Percentiles rank a stretch among this genome's conserved stretches.
phyloP scores from a whole-genome alignment of 176 grass and related monocot genomes.

The Triticum dicoccoides region DNA sequence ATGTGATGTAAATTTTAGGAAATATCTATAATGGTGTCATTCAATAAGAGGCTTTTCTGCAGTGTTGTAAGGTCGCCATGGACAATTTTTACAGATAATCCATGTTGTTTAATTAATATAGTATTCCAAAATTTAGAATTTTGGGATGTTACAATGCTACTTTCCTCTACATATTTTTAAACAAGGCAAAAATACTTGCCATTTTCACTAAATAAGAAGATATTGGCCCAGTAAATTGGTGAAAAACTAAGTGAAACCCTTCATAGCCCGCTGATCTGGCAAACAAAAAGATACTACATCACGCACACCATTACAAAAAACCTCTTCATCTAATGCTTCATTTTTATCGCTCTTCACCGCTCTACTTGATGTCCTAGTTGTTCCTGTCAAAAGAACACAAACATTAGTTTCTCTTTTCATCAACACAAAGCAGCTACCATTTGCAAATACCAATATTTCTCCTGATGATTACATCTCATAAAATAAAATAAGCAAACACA shows the following conservation, averaged over 20 bases:
- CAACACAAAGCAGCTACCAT: neutral
- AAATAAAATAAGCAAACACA: neutral
- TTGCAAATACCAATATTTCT: neutral
- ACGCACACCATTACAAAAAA: neutral
- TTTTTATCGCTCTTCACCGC: neutral
- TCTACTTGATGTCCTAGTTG: constrained; percentile 36
- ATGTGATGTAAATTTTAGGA: too few relatives aligned
- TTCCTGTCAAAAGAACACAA: constrained; percentile 25
- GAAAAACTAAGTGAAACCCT: neutral
- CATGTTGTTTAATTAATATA: too few relatives aligned
- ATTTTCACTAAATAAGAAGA: neutral
- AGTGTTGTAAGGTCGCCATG: too few relatives aligned
- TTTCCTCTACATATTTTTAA: neutral
- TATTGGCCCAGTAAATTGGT: neutral
- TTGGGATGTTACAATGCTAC: neutral
- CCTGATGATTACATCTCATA: neutral
- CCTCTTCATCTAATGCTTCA: neutral
- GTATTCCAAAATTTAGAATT: too few relatives aligned
- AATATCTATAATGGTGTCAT: too few relatives aligned
- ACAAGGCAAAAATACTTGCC: neutral
- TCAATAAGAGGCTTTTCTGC: too few relatives aligned
- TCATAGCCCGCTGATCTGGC: neutral
- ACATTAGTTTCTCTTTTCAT: neutral
- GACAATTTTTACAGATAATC: too few relatives aligned
- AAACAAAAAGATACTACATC: neutral